Evolutionary conservation across 345 rosid genomes (phyloP), one percentile per base, ranked within the genome.

Genomic region (Populus pruinosa): DNA sequence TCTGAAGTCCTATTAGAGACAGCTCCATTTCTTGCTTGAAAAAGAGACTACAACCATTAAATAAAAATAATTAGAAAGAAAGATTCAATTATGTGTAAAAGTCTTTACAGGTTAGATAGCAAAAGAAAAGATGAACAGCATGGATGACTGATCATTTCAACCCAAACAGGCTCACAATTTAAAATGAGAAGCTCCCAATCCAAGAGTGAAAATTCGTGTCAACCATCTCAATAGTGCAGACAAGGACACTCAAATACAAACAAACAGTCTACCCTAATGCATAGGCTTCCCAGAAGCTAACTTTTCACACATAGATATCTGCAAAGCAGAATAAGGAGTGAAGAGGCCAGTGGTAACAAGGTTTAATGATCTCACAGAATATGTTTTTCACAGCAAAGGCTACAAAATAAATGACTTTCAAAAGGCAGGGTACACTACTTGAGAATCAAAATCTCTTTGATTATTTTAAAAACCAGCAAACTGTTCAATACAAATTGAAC

Each of bases 1-100:
- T 92, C 74, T 92, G 97, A 82, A 92, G 93, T 72, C 97, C 97
- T 74, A 92, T 92, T 55, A 92, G 83, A n/a, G 97, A 90, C 65
- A 92, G 87, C 85, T 90, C 97, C 94, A 92, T 92, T 83, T 92
- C 94, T 82, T 92, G 97, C 86, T 92, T 90, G 82, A 89, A 92
- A 77, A 92, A 92, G 41, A 91, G 93, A 83, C 94, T 92, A 87
- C 85, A 86, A 81, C 56, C 61, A 74, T 50, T 29, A 13, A 35
- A 49, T 8, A 53, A 9, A 55, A 21, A 25, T 1, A 0, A n/a
- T 50, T 2, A 31, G 18, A 78, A 23, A 18, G 31, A 50, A 12
- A 50, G 1, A 78, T 56, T 38, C 21, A 36, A 38, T 63, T 5
- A 66, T 2, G 21, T 23, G 20, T 47, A 21, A 5, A 20, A 18